Conservation (phyloP, 164 flowering plant genomes). For the Litsea cubeba region DNA sequence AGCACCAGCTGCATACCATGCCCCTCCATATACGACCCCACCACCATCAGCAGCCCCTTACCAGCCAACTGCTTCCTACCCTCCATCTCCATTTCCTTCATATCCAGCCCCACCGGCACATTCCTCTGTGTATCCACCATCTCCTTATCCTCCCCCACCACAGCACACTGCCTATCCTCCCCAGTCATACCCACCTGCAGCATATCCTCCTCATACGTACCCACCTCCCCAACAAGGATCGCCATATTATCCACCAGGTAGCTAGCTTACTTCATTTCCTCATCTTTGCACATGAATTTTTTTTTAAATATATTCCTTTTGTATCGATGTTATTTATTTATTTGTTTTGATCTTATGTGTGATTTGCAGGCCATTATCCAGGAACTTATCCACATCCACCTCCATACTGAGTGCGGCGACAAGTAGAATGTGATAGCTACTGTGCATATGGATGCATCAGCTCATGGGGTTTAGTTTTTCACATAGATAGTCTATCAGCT, state of each 20-base stretch:
- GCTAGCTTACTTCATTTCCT: neutral
- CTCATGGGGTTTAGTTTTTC: neutral
- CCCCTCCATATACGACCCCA: conserved; percentile 29
- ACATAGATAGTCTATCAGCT: neutral
- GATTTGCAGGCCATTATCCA: conserved; percentile 27
- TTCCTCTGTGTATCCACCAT: conserved; percentile 32
- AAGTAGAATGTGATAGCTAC: neutral
- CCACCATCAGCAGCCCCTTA: conserved; percentile 23
- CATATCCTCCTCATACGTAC: conserved; percentile 49
- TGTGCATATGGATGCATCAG: neutral
- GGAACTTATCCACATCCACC: conserved; percentile 37
- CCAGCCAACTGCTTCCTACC: conserved; percentile 18
- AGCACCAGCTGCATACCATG: conserved; percentile 26
- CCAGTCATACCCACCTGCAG: conserved; percentile 38
- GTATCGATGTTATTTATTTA: neutral
- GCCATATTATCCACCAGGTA: conserved; percentile 46
- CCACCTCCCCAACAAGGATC: conserved; percentile 44
- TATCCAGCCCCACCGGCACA: conserved; percentile 3
- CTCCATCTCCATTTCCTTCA: conserved; percentile 17
- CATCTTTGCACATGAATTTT: neutral
- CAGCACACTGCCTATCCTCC: conserved; percentile 42
- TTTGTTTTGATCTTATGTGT: neutral
- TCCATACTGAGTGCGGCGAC: conserved; percentile 23
- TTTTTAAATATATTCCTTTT: neutral
- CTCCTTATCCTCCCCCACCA: conserved; percentile 31